A percentile compares a stretch with the other conserved stretches of the same genome.
These are phyloP conservation scores for Asterella californica DNA, from an alignment of 225 moss, liverwort and hornwort species.

Conservation along the genomic window DNA sequence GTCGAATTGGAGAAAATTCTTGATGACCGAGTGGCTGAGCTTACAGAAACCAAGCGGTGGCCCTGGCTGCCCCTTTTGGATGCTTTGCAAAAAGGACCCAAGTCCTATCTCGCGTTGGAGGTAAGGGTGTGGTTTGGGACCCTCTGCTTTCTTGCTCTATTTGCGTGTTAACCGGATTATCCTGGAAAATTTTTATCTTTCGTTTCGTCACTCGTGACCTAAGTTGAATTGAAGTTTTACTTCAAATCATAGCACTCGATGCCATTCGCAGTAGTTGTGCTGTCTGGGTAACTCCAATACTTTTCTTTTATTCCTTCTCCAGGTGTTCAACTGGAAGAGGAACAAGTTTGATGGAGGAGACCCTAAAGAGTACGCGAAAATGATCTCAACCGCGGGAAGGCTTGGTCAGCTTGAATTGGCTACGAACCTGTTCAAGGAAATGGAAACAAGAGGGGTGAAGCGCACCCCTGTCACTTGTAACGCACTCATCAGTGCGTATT, in stretches of 20 bases:
- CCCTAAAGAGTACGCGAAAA: conserved; percentile 93
- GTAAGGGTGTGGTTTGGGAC: conserved; percentile 30
- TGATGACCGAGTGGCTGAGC: conserved; percentile 57
- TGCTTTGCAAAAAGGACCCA: conserved; percentile 88
- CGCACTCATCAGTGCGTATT: conserved; percentile 86
- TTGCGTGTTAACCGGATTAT: neutral
- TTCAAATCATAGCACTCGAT: neutral
- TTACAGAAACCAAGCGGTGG: conserved; percentile 57
- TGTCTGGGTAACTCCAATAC: neutral
- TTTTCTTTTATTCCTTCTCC: conserved; percentile 9
- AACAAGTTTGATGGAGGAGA: conserved; percentile 69
- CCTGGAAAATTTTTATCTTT: too few relatives aligned
- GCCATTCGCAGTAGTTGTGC: neutral
- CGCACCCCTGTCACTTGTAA: conserved; percentile 69
- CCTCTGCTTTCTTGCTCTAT: too few relatives aligned
- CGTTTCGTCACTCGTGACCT: too few relatives aligned
- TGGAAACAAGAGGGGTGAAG: conserved; percentile 73
- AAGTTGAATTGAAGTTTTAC: neutral
- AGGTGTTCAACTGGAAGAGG: conserved; percentile 98
- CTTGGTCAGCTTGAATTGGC: conserved; percentile 75
- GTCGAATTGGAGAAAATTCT: conserved; percentile 60
- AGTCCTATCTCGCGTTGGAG: conserved; percentile 83
- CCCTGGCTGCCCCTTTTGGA: conserved; percentile 91
- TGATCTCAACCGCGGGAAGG: conserved; percentile 92
- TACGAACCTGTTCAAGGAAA: conserved; percentile 57